Evolutionary conservation across 768 basidiomycete genomes (phyloP), one percentile per base, ranked within the genome.

Genomic region (Tricholoma terreum): DNA sequence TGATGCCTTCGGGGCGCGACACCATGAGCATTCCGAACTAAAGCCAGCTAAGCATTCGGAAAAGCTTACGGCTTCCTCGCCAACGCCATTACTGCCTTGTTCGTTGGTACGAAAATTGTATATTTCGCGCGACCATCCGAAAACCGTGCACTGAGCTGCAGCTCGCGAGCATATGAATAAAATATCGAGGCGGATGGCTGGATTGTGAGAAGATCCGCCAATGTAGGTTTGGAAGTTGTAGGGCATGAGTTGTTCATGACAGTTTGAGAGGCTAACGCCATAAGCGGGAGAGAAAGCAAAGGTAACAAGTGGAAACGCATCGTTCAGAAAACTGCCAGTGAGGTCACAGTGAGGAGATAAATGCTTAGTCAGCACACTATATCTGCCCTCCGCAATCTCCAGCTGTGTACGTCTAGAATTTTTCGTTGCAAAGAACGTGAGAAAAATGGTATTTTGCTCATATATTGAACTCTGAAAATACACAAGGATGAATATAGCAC

Each of bases 11-110:
- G 2, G 17, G 43, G 51, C 58, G 52, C 38, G n/a, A 40, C 35
- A 55, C 35, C 24, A 35, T 35, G 35, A 34, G 57, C 52, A 58
- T 30, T 19, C n/a, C 8, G 50, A 9, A 50, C 17, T n/a, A 38
- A 50, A 55, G 21, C 11, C 12, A 15, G 27, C 31, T 40, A n/a
- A 50, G 12, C 46, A 22, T 10, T 15, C 8, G 2, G n/a, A 31
- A 9, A 30, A 77, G n/a, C 89, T 73, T 72, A 94, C 90, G 93
- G 93, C 72, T 94, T 94, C 65, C 84, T 75, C 2, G 84, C 69
- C 53, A 94, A 73, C 4, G 86, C 85, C 83, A 93, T 91, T 14
- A 94, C 84, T 8, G 92, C 93, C 69, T 87, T 90, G 71, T 96
- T 94, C 22, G 89, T 90, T 0, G 93, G 93, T 4, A 87, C 92